A percentile compares a stretch with the other conserved stretches of the same genome.
These are phyloP conservation scores for Leccinum subtestaceum DNA, from an alignment of 768 basidiomycete species.

Conservation along the genomic window DNA sequence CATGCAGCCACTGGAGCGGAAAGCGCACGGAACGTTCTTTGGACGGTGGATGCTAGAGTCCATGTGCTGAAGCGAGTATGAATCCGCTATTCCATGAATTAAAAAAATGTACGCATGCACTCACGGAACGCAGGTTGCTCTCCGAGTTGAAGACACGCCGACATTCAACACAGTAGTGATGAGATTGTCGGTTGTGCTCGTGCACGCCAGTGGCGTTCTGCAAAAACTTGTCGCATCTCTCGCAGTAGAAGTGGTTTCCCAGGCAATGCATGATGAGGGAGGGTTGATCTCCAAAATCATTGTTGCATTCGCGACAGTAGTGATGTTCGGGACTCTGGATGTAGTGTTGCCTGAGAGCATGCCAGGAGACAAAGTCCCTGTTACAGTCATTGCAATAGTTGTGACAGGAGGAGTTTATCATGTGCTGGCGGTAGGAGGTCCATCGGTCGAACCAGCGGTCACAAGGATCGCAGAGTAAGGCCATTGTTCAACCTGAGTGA, in stretches of 20 bases:
- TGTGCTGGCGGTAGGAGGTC: conserved; percentile 36
- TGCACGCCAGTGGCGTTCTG: conserved; percentile 36
- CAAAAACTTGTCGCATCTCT: conserved; percentile 41
- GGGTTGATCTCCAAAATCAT: conserved; percentile 35
- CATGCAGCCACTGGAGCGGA: conserved; percentile 39
- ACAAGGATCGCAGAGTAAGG: conserved; percentile 37
- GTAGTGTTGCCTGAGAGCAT: conserved; percentile 48
- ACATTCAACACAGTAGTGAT: conserved; percentile 46
- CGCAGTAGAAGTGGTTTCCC: conserved; percentile 43
- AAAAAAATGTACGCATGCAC: not conserved
- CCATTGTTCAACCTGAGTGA: not conserved
- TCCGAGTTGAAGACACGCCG: conserved; percentile 38
- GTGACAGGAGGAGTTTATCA: conserved; percentile 37
- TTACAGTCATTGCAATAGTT: conserved; percentile 46
- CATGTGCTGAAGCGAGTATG: conserved; percentile 39
- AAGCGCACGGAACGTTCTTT: conserved; percentile 36
- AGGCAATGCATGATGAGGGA: conserved; percentile 43
- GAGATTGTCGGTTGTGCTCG: conserved; percentile 47
- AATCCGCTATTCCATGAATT: not conserved
- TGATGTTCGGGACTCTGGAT: conserved; percentile 46
- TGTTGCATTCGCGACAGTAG: conserved; percentile 53
- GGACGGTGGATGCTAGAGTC: conserved; percentile 51
- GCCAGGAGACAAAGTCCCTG: conserved; percentile 41
- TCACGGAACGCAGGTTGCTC: conserved; percentile 14
- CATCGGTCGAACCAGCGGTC: conserved; percentile 33